A percentile compares a stretch with the other conserved stretches of the same genome.
These are phyloP conservation scores for Tolypocladium tropicale DNA, from an alignment of 2,329 filamentous ascomycete genomes.

Conservation along the genomic window DNA sequence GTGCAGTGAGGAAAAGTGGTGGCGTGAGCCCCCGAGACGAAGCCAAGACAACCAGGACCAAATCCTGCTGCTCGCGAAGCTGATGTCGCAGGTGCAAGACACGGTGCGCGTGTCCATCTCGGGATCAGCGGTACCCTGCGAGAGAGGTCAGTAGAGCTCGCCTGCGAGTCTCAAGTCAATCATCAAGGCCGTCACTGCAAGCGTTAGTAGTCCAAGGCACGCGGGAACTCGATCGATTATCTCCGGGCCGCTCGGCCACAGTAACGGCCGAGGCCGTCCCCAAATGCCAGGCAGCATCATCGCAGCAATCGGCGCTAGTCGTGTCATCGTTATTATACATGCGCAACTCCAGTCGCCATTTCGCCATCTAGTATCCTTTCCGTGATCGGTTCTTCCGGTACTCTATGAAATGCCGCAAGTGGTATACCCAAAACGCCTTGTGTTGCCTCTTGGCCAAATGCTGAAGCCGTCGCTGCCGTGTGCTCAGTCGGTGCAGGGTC, in stretches of 20 bases:
- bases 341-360: neutral
- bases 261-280: neutral
- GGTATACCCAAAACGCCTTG: slow-evolving; percentile 1
- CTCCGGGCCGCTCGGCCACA: neutral
- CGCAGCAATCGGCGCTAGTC: slow-evolving; percentile 1
- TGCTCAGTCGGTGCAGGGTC: slow-evolving; percentile 19
- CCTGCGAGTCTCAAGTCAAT: neutral
- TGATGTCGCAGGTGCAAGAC: neutral
- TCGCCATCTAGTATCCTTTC: slow-evolving; percentile 1
- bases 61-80: neutral
- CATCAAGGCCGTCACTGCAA: slow-evolving; percentile 15
- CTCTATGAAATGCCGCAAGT: neutral
- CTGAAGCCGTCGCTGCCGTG: neutral
- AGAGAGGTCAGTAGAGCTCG: neutral
- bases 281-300: neutral
- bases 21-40: slow-evolving; percentile 7
- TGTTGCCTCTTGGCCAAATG: neutral
- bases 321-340: slow-evolving; percentile 8
- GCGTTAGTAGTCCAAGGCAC: slow-evolving; percentile 14
- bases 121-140: neutral
- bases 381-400: neutral
- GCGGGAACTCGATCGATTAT: neutral
- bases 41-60: neutral
- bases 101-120: neutral
- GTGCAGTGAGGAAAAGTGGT: slow-evolving; percentile 42